phyloP scores from a whole-genome alignment of 2,329 filamentous ascomycete genomes.

The Penicillium sp. region DNA sequence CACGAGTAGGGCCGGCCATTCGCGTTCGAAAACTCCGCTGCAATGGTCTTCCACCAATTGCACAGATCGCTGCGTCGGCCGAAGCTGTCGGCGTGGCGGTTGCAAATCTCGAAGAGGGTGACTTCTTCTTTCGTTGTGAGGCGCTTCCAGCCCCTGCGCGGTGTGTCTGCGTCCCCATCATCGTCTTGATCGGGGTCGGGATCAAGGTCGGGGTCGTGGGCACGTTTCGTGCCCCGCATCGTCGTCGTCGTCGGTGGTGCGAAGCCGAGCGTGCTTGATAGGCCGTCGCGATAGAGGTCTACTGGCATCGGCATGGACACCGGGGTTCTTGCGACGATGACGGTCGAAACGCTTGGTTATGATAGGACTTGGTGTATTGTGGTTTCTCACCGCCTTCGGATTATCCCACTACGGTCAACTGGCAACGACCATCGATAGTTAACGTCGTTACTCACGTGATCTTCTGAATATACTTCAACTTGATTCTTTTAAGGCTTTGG shows the following conservation, averaged over 20 bases:
- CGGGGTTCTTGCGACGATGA: conserved; percentile 9
- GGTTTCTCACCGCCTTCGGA: conserved; percentile 19
- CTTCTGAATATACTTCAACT: too few relatives aligned
- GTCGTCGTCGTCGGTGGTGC: not conserved
- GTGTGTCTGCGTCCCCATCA: conserved; percentile 20
- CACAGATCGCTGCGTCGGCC: conserved; percentile 45
- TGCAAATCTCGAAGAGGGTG: conserved; percentile 44
- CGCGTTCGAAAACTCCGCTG: conserved; percentile 39
- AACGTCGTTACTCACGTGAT: too few relatives aligned
- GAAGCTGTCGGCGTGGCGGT: conserved; percentile 38
- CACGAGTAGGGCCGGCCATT: conserved; percentile 45
- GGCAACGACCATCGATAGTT: too few relatives aligned
- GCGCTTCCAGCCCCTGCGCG: conserved; percentile 40
- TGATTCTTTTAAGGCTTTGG: too few relatives aligned
- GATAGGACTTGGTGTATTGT: conserved; percentile 1
- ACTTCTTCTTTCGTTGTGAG: conserved; percentile 45
- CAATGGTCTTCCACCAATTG: conserved; percentile 45
- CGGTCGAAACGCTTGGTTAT: conserved; percentile 1
- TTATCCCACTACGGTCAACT: not conserved
- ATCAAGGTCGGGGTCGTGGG: conserved; percentile 11
- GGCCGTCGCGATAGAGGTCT: conserved; percentile 2
- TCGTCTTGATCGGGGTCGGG: conserved; percentile 15
- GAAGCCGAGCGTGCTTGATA: conserved; percentile 7
- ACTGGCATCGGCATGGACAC: conserved; percentile 22
- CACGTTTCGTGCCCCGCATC: conserved; percentile 14